Base-by-base conservation (phyloP, 805 yeast species). In the Spencermartinsiella europaea region DNA sequence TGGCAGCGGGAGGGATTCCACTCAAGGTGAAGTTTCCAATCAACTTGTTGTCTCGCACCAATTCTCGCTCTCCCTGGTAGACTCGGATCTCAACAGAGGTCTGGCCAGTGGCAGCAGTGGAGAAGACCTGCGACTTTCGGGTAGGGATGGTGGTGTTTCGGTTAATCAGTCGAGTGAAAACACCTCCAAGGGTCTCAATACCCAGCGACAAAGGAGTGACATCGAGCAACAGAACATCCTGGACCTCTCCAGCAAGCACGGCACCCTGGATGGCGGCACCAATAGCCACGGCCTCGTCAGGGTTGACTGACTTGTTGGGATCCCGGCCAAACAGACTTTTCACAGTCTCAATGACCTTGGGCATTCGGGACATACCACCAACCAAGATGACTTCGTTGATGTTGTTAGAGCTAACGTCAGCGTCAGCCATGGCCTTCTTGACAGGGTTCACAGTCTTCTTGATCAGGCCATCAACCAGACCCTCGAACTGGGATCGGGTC, bases 181-280 rank as follows among this genome's bases (percentile, higher is more conserved):
- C 96, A 74, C 97, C 97, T 68, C 97, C 97, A 72, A 89, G 81
- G 65, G 97, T 89, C 80, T 89, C 97, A 67, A 89, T 89, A 83
- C 97, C 97, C 56, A 89, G 77, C 49, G 93, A 84, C 65, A 85
- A 77, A 65, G 95, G 95, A 38, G 93, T 85, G 46, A 85, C 95
- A 71, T 89, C 97, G 62, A 89, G 79, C 58, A 89, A 73, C 55
- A 89, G 77, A 56, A 89, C 95, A 64, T 89, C 95, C 66, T 85
- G 86, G 56, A 89, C 95, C 70, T 87, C 95, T 69, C 97, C 97
- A 49, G 95, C 85, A 54, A 89, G 75, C 54, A 89, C 95, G 62
- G 95, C 97, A 71, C 96, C 97, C 75, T 89, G 97, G 60, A 89
- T 90, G 49, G 96, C 96, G 55, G 97, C 97, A 73, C 97, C 97